phyloP scores from a whole-genome alignment of 1,284 basidiomycete species.

The Paramarasmius palmivorus region DNA sequence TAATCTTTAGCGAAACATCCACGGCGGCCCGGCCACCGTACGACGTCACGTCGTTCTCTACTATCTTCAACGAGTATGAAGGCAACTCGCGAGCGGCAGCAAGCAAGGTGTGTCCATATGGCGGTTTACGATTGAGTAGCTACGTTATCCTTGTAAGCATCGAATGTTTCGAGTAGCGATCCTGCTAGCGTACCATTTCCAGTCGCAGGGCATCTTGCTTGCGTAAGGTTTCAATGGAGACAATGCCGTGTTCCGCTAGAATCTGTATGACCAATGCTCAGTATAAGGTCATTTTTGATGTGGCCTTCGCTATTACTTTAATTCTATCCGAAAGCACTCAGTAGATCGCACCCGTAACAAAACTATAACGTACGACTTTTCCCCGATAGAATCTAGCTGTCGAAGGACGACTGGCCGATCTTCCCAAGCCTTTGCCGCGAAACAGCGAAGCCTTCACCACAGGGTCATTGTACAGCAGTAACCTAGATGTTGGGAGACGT shows the following conservation, averaged over 20 bases:
- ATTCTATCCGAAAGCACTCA: conserved; percentile 21
- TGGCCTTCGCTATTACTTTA: neutral
- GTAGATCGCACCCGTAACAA: conserved; percentile 30
- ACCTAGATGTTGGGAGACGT: conserved; percentile 22
- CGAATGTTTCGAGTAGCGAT: neutral
- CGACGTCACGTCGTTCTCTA: conserved; percentile 41
- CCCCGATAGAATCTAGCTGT: conserved; percentile 81
- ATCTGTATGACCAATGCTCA: conserved; percentile 46
- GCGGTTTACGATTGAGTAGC: conserved; percentile 73
- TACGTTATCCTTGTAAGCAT: conserved; percentile 26
- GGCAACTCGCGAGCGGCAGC: conserved; percentile 64
- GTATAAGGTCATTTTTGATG: conserved; percentile 19
- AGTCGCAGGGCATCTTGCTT: conserved; percentile 58
- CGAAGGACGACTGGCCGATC: conserved; percentile 76
- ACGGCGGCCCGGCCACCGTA: conserved; percentile 54
- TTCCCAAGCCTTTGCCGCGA: conserved; percentile 84
- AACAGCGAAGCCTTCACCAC: conserved; percentile 60
- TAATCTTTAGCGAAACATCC: conserved; percentile 57
- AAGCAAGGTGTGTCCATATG: conserved; percentile 71
- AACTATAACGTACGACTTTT: conserved; percentile 69
- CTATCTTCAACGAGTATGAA: conserved; percentile 53
- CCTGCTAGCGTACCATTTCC: conserved; percentile 66
- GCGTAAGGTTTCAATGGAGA: conserved; percentile 56
- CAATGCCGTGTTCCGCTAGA: conserved; percentile 70
- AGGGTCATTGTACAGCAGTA: conserved; percentile 6